A percentile compares a stretch with the other conserved stretches of the same genome.
Conservation (phyloP, 208 protist species). For the Lotmaria passim region DNA sequence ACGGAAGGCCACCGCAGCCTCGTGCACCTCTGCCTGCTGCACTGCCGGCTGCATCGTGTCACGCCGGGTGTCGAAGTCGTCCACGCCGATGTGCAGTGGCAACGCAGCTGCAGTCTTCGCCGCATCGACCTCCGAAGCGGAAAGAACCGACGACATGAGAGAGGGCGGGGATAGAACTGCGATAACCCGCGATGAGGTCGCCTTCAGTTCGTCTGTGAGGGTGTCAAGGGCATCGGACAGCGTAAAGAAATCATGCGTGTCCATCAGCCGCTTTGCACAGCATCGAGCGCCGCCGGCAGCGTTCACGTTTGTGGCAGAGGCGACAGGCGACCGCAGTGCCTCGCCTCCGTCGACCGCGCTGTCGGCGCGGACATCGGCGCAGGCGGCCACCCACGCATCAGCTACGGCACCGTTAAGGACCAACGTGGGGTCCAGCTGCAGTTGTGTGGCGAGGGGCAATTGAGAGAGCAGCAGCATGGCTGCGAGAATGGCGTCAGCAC, state of each 20-base stretch:
- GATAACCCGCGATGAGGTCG: not conserved
- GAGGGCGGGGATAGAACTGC: not conserved
- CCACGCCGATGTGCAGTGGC: conserved; percentile 1
- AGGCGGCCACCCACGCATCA: conserved; percentile 10
- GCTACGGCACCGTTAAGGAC: not conserved
- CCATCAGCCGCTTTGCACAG: conserved; percentile 12
- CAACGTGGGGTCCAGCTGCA: conserved; percentile 20
- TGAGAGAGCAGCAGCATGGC: conserved; percentile 10
- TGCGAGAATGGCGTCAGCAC: too few relatives aligned
- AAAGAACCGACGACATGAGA: not conserved
- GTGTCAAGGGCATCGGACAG: conserved; percentile 57
- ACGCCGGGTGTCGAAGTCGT: conserved; percentile 31
- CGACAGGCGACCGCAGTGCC: not conserved
- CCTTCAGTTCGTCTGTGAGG: conserved; percentile 32
- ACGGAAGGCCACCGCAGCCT: conserved; percentile 23
- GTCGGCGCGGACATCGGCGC: not conserved
- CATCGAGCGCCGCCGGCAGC: not conserved
- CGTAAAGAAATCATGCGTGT: conserved; percentile 60
- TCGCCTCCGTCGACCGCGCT: not conserved
- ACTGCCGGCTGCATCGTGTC: conserved; percentile 14
- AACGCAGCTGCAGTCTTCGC: not conserved
- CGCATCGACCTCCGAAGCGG: not conserved
- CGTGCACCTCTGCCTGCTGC: not conserved
- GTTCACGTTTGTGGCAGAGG: not conserved
- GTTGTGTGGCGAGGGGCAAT: conserved; percentile 22